Conservation (phyloP, 495 filamentous ascomycete genomes). For the Penicillium subrubescens region DNA sequence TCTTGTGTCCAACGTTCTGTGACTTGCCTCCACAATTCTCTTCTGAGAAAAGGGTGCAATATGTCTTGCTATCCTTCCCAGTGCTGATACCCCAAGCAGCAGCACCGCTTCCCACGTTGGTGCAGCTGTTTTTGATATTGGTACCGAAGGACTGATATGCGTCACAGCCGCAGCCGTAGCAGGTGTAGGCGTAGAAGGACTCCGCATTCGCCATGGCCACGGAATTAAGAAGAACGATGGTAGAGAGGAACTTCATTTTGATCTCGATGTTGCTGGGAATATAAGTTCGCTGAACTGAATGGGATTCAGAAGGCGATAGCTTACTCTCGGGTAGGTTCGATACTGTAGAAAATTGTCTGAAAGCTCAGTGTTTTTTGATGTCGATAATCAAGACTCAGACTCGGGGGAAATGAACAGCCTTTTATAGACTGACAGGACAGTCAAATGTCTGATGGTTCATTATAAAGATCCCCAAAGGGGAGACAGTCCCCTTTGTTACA, state of each 20-base stretch:
- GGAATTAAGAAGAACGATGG: background rate
- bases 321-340: background rate
- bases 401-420: background rate
- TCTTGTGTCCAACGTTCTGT: background rate
- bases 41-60: background rate
- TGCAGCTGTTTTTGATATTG: background rate
- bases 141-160: background rate
- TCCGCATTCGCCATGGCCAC: background rate
- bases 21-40: background rate
- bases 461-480: no score
- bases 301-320: background rate
- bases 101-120: background rate
- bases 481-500: no score
- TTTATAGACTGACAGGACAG: background rate
- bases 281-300: background rate
- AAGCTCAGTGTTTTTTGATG: background rate
- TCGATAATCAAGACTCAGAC: background rate
- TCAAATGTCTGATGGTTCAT: no score
- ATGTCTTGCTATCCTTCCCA: background rate
- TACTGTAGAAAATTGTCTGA: background rate
- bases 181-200: background rate
- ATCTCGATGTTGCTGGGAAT: background rate
- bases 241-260: background rate
- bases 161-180: background rate
- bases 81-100: constrained; percentile 1